phyloP scores from a whole-genome alignment of 345 rosid species.

The Eucalyptus caleyi region DNA sequence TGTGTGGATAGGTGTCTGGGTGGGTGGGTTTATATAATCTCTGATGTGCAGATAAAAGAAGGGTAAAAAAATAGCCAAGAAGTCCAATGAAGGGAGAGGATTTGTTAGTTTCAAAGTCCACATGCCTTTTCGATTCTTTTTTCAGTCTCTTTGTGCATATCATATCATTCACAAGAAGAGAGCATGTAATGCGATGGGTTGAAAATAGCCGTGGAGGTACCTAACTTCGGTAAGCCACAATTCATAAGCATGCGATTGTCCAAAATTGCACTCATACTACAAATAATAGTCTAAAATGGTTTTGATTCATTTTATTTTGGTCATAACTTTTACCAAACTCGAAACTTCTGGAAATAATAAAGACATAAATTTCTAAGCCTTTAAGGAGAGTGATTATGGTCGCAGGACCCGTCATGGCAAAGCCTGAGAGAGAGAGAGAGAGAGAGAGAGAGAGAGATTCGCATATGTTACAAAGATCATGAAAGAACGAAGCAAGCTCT shows the following conservation, averaged over 20 bases:
- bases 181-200: neutral
- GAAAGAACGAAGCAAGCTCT: neutral
- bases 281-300: too few relatives aligned
- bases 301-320: neutral
- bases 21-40: too few relatives aligned
- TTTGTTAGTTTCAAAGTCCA: neutral
- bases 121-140: neutral
- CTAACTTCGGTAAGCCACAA: neutral
- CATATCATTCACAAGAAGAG: neutral
- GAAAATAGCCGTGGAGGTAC: neutral
- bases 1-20: too few relatives aligned
- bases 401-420: neutral
- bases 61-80: too few relatives aligned
- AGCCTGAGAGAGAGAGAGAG: neutral
- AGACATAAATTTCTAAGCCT: neutral
- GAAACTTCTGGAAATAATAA: neutral
- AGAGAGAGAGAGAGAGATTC: neutral
- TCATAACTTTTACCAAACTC: neutral
- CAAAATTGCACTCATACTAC: too few relatives aligned
- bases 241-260: neutral
- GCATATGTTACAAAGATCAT: neutral
- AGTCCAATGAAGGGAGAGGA: neutral
- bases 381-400: neutral
- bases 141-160: neutral
- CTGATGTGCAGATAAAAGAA: too few relatives aligned